Evolutionary conservation across 2,329 filamentous ascomycete species (phyloP).

Genomic region (Aspergillus spinulosporus): DNA sequence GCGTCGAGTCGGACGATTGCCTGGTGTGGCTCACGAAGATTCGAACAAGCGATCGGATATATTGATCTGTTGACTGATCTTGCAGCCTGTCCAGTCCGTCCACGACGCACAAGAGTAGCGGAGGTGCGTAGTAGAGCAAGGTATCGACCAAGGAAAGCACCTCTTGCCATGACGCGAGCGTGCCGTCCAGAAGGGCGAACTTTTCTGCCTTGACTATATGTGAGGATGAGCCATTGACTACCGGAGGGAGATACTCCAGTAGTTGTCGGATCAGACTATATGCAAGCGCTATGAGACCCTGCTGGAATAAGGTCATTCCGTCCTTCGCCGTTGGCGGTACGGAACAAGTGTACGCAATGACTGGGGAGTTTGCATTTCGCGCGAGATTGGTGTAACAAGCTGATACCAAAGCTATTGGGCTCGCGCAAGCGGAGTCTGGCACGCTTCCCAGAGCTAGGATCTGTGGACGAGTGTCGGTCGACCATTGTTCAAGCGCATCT

Average conservation of each 20-base stretch:
- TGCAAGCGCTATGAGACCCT: conserved; percentile 38
- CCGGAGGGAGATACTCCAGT: conserved; percentile 38
- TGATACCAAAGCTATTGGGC: conserved; percentile 35
- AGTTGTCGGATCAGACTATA: conserved; percentile 43
- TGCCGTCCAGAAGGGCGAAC: conserved; percentile 38
- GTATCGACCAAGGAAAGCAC: conserved; percentile 39
- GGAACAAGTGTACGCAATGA: conserved; percentile 41
- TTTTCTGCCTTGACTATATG: conserved; percentile 39
- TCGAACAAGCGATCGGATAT: conserved; percentile 36
- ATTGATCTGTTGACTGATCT: conserved; percentile 33
- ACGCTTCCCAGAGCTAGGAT: conserved; percentile 35
- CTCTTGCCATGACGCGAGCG: conserved; percentile 37
- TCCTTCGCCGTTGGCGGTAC: conserved; percentile 24
- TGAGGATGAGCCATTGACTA: conserved; percentile 36
- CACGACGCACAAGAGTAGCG: conserved; percentile 39
- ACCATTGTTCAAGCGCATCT: conserved; percentile 36
- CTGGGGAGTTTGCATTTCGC: conserved; percentile 32
- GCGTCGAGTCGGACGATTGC: conserved; percentile 21
- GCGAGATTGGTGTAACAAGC: conserved; percentile 36
- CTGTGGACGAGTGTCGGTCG: conserved; percentile 33
- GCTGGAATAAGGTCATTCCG: conserved; percentile 29
- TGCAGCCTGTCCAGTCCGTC: conserved; percentile 38
- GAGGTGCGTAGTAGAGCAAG: conserved; percentile 37
- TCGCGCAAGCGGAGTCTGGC: conserved; percentile 27
- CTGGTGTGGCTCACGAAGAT: conserved; percentile 36